Evolutionary conservation across 805 yeast species (phyloP).

Genomic region (Lachancea meyersii): DNA sequence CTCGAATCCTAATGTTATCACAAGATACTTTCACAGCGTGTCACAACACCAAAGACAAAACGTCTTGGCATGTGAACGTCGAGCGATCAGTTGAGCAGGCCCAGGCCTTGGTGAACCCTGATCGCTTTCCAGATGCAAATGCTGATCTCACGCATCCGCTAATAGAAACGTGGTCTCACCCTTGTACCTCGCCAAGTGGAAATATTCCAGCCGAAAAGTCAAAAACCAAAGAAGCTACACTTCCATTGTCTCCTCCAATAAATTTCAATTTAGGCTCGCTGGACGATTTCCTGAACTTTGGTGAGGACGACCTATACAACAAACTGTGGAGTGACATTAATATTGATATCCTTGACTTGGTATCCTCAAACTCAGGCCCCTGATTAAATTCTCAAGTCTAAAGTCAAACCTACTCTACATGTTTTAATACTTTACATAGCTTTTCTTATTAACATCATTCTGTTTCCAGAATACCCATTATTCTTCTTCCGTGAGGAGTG

Average conservation of each 20-base stretch:
- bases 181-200: background rate
- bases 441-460: slow-evolving; percentile 9
- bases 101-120: background rate
- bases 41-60: slow-evolving; percentile 21
- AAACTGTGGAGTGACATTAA: slow-evolving; percentile 27
- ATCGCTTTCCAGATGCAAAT: background rate
- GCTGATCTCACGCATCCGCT: background rate
- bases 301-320: slow-evolving; percentile 27
- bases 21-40: slow-evolving; percentile 21
- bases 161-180: background rate
- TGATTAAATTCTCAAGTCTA: background rate
- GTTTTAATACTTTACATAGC: slow-evolving; percentile 1
- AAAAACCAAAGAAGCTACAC: background rate
- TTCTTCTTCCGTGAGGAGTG: slow-evolving; percentile 95
- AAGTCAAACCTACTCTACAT: slow-evolving; percentile 1
- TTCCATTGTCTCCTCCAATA: slow-evolving; percentile 3
- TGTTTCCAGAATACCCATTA: slow-evolving; percentile 55
- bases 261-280: slow-evolving; percentile 27
- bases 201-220: background rate
- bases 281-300: slow-evolving; percentile 29
- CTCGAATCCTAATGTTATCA: slow-evolving; percentile 17
- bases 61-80: slow-evolving; percentile 23
- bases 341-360: slow-evolving; percentile 5
- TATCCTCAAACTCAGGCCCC: background rate
- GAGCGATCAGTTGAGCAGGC: slow-evolving; percentile 9